A percentile compares a stretch with the other conserved stretches of the same genome.
Evolutionary conservation across 495 filamentous ascomycete genomes (phyloP).

Genomic region (Hypoxylon rickii): DNA sequence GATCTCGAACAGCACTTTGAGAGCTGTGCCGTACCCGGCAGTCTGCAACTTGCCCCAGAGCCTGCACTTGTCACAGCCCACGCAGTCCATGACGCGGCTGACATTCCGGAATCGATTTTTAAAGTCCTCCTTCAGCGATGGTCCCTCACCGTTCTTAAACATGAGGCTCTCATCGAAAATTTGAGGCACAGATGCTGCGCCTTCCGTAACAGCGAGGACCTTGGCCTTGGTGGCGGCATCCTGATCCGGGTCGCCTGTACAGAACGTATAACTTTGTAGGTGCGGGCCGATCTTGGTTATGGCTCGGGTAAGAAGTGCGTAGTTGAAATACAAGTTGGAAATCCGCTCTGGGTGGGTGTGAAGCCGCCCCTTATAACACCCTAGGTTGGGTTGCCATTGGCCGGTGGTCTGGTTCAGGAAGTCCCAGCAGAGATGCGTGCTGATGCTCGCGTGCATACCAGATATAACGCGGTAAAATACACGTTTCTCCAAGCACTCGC

Average conservation of each 20-base stretch:
- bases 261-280: constrained; percentile 83
- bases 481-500: constrained; percentile 94
- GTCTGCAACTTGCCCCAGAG: constrained; percentile 99
- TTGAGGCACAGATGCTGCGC: constrained; percentile 65
- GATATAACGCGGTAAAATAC: constrained; percentile 94
- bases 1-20: constrained; percentile 96
- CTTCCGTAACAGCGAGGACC: constrained; percentile 71
- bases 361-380: constrained; percentile 85
- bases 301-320: constrained; percentile 87
- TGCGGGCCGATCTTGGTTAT: constrained; percentile 88
- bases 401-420: constrained; percentile 95
- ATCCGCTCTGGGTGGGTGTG: constrained; percentile 85
- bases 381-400: constrained; percentile 88
- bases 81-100: constrained; percentile 95
- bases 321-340: constrained; percentile 99
- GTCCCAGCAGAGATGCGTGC: constrained; percentile 93
- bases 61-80: constrained; percentile 97
- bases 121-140: constrained; percentile 93
- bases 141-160: constrained; percentile 77
- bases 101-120: constrained; percentile 96
- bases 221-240: constrained; percentile 79
- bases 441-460: constrained; percentile 97
- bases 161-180: constrained; percentile 95
- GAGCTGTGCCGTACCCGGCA: constrained; percentile 88
- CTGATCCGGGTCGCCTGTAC: constrained; percentile 79